phyloP scores from a whole-genome alignment of 2,329 filamentous ascomycete genomes.

The Arachnopeziza araneosa region DNA sequence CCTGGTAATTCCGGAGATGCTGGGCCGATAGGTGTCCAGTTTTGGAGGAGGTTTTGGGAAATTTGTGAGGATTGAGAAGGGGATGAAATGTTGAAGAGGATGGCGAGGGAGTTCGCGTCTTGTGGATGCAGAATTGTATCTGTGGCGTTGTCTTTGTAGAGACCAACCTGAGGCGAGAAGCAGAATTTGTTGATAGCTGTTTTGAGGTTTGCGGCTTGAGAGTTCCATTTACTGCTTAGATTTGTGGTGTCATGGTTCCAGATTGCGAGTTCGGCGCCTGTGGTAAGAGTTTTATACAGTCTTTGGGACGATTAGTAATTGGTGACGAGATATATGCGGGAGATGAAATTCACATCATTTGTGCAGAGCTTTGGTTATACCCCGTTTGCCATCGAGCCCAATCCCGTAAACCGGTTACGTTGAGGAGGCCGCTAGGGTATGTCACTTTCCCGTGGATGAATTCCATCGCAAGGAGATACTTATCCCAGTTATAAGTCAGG shows the following conservation, averaged over 20 bases:
- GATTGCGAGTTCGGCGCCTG: conserved; percentile 40
- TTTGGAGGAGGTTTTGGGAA: conserved; percentile 34
- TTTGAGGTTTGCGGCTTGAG: conserved; percentile 12
- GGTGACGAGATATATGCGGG: neutral
- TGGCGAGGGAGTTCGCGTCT: conserved; percentile 52
- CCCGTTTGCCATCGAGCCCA: conserved; percentile 27
- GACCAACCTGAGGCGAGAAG: conserved; percentile 17
- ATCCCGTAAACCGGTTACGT: conserved; percentile 24
- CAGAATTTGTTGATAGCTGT: conserved; percentile 20
- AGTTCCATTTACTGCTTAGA: conserved; percentile 17
- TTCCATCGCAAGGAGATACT: conserved; percentile 44
- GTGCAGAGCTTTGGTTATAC: conserved; percentile 22
- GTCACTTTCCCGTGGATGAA: conserved; percentile 39
- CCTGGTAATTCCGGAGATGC: conserved; percentile 49
- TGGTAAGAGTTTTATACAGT: conserved; percentile 42
- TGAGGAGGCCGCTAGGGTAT: conserved; percentile 24
- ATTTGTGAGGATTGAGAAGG: conserved; percentile 22
- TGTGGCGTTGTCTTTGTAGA: conserved; percentile 35
- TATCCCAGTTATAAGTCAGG: conserved; percentile 42
- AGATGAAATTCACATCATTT: conserved; percentile 22
- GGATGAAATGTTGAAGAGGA: conserved; percentile 31
- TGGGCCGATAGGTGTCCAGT: conserved; percentile 52
- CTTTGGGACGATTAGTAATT: conserved; percentile 4
- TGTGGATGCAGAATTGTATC: conserved; percentile 53
- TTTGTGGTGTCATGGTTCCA: conserved; percentile 31